Evolutionary conservation across 2,329 filamentous ascomycete species (phyloP).

Genomic region (Paraconiothyrium brasiliense): DNA sequence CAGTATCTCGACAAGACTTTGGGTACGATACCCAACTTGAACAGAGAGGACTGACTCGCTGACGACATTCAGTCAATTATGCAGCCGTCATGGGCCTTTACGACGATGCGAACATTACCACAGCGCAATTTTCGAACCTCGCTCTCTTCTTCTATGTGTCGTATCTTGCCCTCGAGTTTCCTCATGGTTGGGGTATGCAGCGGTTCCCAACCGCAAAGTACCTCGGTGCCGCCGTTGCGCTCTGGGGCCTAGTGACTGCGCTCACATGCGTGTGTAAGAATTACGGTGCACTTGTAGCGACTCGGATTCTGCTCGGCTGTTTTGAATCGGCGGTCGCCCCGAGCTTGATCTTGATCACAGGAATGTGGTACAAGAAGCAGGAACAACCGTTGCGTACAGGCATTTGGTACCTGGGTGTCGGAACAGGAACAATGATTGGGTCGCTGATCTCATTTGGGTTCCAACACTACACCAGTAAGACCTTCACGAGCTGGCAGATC

Average conservation of each 20-base stretch:
- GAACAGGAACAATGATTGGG: slow-evolving; percentile 63
- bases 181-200: slow-evolving; percentile 61
- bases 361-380: slow-evolving; percentile 71
- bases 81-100: slow-evolving; percentile 55
- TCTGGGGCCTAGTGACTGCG: slow-evolving; percentile 61
- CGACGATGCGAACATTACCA: slow-evolving; percentile 48
- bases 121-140: slow-evolving; percentile 48
- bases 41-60: neutral
- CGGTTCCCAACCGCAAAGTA: slow-evolving; percentile 64
- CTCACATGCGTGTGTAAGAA: slow-evolving; percentile 60
- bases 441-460: slow-evolving; percentile 68
- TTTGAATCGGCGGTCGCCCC: slow-evolving; percentile 61
- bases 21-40: neutral
- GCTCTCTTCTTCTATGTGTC: slow-evolving; percentile 50
- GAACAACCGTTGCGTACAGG: slow-evolving; percentile 67
- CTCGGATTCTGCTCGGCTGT: slow-evolving; percentile 62
- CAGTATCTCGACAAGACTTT: slow-evolving; percentile 54
- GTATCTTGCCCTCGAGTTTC: slow-evolving; percentile 52
- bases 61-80: slow-evolving; percentile 42
- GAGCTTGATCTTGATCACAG: slow-evolving; percentile 70
- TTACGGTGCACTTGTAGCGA: slow-evolving; percentile 60
- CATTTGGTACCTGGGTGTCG: slow-evolving; percentile 60
- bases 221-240: slow-evolving; percentile 53
- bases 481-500: slow-evolving; percentile 69
- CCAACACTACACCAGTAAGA: slow-evolving; percentile 60